Percentiles rank a stretch among this genome's conserved stretches.
phyloP scores from a whole-genome alignment of 306 rosid species.

The Prinsepia uniflora region DNA sequence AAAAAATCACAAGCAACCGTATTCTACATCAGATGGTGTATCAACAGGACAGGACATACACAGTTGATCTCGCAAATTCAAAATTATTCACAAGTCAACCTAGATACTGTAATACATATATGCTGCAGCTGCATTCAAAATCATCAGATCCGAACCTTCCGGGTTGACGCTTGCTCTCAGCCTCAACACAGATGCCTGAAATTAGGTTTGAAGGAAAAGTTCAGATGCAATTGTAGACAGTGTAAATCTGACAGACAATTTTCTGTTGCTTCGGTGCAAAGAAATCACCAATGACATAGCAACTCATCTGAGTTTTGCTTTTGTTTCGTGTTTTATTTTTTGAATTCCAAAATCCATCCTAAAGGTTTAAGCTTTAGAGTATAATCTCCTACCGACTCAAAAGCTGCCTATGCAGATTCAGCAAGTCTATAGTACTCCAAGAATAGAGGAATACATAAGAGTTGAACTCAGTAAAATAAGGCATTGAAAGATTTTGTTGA shows the following conservation, averaged over 20 bases:
- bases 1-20: too few relatives aligned
- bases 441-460: too few relatives aligned
- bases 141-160: neutral
- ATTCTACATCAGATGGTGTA: neutral
- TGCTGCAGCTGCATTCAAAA: constrained; percentile 1
- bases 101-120: constrained; percentile 1
- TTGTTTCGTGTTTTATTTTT: neutral
- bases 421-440: neutral
- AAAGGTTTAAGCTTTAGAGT: neutral
- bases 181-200: constrained; percentile 24
- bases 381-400: neutral
- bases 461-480: too few relatives aligned
- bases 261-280: neutral
- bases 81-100: neutral
- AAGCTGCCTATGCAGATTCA: neutral
- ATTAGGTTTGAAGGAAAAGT: neutral
- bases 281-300: neutral
- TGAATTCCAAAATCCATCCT: neutral
- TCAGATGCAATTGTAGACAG: neutral
- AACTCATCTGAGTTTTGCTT: neutral
- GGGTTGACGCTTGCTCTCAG: neutral
- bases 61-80: neutral
- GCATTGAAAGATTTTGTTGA: too few relatives aligned
- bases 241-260: neutral
- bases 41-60: neutral